Percentiles rank a stretch among this genome's conserved stretches.
Conservation (phyloP, 345 rosid genomes). For the Euphorbia lathyris region DNA sequence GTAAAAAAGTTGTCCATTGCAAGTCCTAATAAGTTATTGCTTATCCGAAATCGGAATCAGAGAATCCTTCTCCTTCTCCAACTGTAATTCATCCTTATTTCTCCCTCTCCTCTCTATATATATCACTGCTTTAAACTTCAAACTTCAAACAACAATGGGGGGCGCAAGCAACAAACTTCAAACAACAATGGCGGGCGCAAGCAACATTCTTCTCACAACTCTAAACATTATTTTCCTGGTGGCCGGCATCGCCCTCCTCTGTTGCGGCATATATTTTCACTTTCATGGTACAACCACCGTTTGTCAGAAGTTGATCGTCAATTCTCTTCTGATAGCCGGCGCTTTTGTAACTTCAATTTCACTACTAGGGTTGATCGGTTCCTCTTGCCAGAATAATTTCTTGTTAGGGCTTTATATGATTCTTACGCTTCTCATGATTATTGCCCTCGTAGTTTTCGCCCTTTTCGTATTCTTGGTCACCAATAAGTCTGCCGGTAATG, state of each 20-base stretch:
- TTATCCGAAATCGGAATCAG: too few relatives aligned
- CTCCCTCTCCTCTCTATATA: too few relatives aligned
- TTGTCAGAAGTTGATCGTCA: background rate
- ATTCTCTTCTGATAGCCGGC: background rate
- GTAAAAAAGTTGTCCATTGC: too few relatives aligned
- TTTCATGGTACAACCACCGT: background rate
- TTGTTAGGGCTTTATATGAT: background rate
- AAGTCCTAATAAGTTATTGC: too few relatives aligned
- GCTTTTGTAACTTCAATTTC: background rate
- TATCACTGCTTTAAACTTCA: too few relatives aligned
- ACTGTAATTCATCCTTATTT: too few relatives aligned
- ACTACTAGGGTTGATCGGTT: background rate
- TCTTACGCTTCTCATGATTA: background rate
- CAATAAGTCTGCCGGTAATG: background rate
- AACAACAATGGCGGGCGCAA: background rate
- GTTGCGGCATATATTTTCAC: background rate
- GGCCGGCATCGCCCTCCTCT: background rate
- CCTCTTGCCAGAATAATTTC: background rate
- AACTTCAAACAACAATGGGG: too few relatives aligned
- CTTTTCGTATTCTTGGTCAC: background rate
- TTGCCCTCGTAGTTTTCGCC: background rate
- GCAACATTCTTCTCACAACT: background rate
- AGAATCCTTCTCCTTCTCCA: too few relatives aligned
- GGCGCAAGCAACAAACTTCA: background rate
- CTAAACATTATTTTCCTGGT: background rate